These are phyloP conservation scores for Pleurotus ostreatus DNA, from an alignment of 768 basidiomycete species.

Conservation along the genomic window DNA sequence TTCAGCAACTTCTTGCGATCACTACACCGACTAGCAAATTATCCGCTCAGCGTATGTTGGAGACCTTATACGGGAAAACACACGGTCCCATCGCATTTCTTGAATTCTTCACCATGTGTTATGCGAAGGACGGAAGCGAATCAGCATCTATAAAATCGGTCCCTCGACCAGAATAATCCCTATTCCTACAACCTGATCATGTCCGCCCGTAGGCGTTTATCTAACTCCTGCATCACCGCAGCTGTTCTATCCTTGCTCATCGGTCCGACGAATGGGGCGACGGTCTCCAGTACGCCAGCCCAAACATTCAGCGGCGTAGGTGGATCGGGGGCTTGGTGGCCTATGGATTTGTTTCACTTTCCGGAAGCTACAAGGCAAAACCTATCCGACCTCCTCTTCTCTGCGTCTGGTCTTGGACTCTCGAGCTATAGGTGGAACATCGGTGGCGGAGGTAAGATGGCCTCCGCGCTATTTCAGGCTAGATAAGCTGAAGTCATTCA, in stretches of 20 bases:
- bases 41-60: no score
- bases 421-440: constrained; percentile 40
- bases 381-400: constrained; percentile 36
- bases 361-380: constrained; percentile 36
- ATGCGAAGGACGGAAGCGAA: neutral
- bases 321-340: constrained; percentile 46
- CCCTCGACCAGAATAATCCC: no score
- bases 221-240: neutral
- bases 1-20: no score
- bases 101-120: no score
- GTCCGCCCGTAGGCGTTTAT: neutral
- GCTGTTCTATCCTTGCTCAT: constrained; percentile 14
- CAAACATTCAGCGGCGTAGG: constrained; percentile 37
- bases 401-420: constrained; percentile 31
- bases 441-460: constrained; percentile 30
- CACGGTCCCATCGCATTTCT: no score
- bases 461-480: no score
- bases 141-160: no score
- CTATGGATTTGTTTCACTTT: constrained; percentile 35
- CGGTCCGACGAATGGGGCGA: constrained; percentile 15
- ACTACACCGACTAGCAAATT: no score
- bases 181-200: neutral
- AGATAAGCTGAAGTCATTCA: no score
- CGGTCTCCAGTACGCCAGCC: constrained; percentile 23
- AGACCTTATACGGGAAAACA: no score